phyloP scores from a whole-genome alignment of 1,139 yeast species.

The Pneumocystis carinii region DNA sequence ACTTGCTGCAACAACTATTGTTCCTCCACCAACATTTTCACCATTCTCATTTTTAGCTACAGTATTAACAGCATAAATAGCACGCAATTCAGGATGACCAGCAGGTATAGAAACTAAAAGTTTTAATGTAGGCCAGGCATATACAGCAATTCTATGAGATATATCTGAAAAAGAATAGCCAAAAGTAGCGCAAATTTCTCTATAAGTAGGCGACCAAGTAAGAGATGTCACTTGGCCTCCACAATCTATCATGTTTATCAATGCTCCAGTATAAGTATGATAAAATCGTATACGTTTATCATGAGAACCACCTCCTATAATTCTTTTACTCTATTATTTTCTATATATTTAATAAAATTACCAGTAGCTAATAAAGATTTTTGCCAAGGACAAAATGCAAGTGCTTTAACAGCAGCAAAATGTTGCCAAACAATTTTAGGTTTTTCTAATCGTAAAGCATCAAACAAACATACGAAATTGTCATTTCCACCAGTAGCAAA shows the following conservation, averaged over 20 bases:
- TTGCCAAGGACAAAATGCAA: constrained; percentile 59
- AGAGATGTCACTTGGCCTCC: constrained; percentile 66
- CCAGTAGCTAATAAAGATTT: constrained; percentile 48
- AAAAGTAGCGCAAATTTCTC: constrained; percentile 61
- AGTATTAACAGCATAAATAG: constrained; percentile 49
- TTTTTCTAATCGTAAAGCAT: neutral
- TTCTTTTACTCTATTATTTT: neutral
- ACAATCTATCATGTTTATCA: constrained; percentile 41
- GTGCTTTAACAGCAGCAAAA: constrained; percentile 39
- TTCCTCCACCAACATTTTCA: constrained; percentile 9
- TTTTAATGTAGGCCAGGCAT: constrained; percentile 50
- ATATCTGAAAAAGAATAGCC: constrained; percentile 50
- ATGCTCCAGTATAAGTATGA: constrained; percentile 67
- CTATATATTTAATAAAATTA: constrained; percentile 1
- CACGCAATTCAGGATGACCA: constrained; percentile 38
- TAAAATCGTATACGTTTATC: constrained; percentile 69
- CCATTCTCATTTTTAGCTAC: constrained; percentile 37
- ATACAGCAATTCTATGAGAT: constrained; percentile 39
- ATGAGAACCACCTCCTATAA: constrained; percentile 86
- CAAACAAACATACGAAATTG: constrained; percentile 7
- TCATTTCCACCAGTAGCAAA: constrained; percentile 13
- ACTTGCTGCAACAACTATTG: constrained; percentile 55
- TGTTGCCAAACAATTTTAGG: constrained; percentile 18
- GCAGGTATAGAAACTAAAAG: constrained; percentile 37
- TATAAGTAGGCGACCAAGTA: constrained; percentile 51